Evolutionary conservation across 768 basidiomycete genomes (phyloP), one percentile per base, ranked within the genome.

Genomic region (Lentinula lateritia): DNA sequence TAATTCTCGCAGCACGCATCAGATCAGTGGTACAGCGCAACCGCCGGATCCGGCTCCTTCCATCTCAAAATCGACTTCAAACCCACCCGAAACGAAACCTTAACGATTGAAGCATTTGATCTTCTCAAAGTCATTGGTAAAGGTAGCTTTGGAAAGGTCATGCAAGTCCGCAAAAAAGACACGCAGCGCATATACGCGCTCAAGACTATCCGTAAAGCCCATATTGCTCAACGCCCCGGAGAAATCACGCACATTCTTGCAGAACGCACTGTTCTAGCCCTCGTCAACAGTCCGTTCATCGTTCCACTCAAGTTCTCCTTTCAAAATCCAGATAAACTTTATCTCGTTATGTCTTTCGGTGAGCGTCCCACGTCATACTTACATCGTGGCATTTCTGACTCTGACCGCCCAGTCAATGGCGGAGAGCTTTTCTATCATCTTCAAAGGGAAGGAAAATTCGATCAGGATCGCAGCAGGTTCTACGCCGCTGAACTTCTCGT

Each of bases 131-230:
- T 99, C 50, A 96, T 99, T 62, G 95, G 96, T 18, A 98, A 98
- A 75, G 96, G 97, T 10, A 90, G 88, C 63, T 99, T 99, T 68
- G 96, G 97, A 15, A 99, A 99, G 75, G 95, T 96, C 41, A 98
- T 98, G 97, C 96, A 99, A 82, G 96, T 99, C 45, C 89, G 95
- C 58, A 99, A 99, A 78, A 95, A 97, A 77, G 95, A 99, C 75
- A 98, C 97, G 1, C 85, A 93, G 66, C 93, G 97, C 61, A 91
- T 99, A 69, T 99, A 99, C 76, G 96, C 96, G 2, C 80, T 99
- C 68, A 98, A 98, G 79, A 98, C 97, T 3, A 98, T 98, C 68
- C 86, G 95, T 58, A 99, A 99, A 74, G 96, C 96, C 3, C 93
- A 97, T 70, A 98, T 98, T 66, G 97, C 96, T 5, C 92, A 92